Conservation (phyloP, 345 rosid genomes). For the Citrus reticulata region DNA sequence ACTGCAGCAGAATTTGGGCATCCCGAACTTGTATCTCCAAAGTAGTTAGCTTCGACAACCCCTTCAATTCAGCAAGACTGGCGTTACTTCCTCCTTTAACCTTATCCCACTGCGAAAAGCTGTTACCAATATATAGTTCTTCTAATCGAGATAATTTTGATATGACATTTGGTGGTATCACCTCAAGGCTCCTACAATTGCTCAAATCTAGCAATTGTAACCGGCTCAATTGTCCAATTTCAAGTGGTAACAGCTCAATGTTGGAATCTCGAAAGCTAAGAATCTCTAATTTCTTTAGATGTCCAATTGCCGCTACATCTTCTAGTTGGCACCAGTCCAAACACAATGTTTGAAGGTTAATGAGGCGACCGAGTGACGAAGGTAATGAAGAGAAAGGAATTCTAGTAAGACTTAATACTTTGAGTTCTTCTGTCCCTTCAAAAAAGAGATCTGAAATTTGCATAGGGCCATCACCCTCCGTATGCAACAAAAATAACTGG, state of each 20-base stretch:
- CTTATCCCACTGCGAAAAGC: constrained; percentile 21
- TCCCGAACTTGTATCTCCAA: constrained; percentile 1
- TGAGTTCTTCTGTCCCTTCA: constrained; percentile 3
- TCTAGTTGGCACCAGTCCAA: neutral
- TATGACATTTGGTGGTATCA: constrained; percentile 16
- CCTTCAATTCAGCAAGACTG: constrained; percentile 19
- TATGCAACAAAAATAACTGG: neutral
- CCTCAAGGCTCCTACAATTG: neutral
- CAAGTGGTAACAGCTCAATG: neutral
- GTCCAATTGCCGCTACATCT: neutral
- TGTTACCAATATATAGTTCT: constrained; percentile 6
- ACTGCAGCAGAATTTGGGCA: neutral
- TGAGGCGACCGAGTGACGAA: neutral
- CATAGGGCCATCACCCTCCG: accelerated
- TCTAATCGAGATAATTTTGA: constrained; percentile 16
- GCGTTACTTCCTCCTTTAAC: neutral
- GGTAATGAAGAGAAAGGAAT: neutral
- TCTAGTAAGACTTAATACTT: constrained; percentile 6
- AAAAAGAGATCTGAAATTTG: constrained; percentile 10
- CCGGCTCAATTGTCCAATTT: constrained; percentile 3
- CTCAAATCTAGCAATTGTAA: constrained; percentile 16
- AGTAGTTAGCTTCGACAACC: neutral
- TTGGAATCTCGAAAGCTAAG: neutral
- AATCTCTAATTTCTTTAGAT: neutral
- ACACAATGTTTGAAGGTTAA: constrained; percentile 9